These are phyloP conservation scores for Cucumis cinereus DNA, from an alignment of 306 rosid species.

Conservation along the genomic window DNA sequence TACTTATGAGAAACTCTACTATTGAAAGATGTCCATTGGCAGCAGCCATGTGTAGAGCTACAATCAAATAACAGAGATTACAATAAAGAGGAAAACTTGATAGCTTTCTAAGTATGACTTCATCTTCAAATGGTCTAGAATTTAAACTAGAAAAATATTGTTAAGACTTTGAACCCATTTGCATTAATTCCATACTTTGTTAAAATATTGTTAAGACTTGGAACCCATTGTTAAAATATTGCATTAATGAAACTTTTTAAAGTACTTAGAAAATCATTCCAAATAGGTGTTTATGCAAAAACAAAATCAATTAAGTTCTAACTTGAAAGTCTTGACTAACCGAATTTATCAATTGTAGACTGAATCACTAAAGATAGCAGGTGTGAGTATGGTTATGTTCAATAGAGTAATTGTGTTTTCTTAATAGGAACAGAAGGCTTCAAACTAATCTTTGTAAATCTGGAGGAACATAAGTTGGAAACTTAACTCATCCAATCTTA, in stretches of 20 bases:
- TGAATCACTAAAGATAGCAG: background rate
- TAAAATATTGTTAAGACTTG: background rate
- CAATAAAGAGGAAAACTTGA: background rate
- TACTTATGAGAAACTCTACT: constrained; percentile 54
- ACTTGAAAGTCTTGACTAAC: background rate
- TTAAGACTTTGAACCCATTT: background rate
- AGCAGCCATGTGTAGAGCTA: constrained; percentile 94
- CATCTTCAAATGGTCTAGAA: background rate
- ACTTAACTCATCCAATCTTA: background rate
- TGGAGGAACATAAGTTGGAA: background rate
- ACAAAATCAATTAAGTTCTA: background rate
- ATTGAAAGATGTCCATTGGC: constrained; percentile 75
- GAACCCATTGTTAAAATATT: background rate
- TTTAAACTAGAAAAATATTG: background rate
- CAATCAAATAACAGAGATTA: constrained; percentile 8
- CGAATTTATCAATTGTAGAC: background rate
- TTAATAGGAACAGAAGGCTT: background rate
- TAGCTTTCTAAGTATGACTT: background rate
- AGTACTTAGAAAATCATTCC: too few species aligned
- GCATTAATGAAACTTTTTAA: too few species aligned
- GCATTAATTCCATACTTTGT: too few species aligned
- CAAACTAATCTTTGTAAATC: background rate
- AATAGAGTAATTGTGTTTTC: background rate
- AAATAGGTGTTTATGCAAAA: too few species aligned
- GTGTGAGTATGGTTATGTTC: background rate